Base-by-base conservation (phyloP, 1,284 basidiomycete species). In the Hemileia vastatrix region DNA sequence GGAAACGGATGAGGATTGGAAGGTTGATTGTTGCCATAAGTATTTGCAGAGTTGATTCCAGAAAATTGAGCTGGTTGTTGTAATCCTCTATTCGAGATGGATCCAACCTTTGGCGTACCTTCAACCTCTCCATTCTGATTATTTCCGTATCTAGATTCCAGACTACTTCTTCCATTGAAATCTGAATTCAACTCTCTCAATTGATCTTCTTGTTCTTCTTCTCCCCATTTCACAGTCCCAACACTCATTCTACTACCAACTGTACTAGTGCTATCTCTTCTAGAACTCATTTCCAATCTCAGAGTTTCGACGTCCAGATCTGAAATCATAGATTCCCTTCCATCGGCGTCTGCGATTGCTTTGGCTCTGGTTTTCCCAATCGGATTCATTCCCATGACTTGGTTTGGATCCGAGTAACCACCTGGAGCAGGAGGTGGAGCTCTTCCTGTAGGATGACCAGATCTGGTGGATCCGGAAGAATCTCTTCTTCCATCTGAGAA, bases 241-340 rank as follows among this genome's bases (percentile, higher is more conserved):
- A 68, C 47, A 51, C 64, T 65, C 65, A 70, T 66, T 36, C 67
- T 63, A 43, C 62, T 66, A 13, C 48, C 66, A 33, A 72, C 66
- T 15, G 71, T 70, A 52, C 69, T 71, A 3, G 60, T 57, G 52
- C 71, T 72, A 40, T 67, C 68, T 9, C 70, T 53, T 24, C 71
- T 65, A 33, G 57, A 59, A 44, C 67, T 69, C 23, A 40, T 33
- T 64, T 72, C 70, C 19, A 72, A 64, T 2, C 70, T 66, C 45
- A 72, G 57, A 36, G 70, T 72, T 61, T 72, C 71, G 45, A 72
- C 71, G 43, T 72, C 71, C 32, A 72, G 67, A 43, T 72, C 71
- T 4, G 71, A 72, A 3, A 72, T 67, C 63, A 72, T 65, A 50
- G 68, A 70, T 31, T 68, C 70, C 3, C 71, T 59, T 1, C 70